Conservation (phyloP, 352 stramenopile genomes). For the Pythium insidiosum region DNA sequence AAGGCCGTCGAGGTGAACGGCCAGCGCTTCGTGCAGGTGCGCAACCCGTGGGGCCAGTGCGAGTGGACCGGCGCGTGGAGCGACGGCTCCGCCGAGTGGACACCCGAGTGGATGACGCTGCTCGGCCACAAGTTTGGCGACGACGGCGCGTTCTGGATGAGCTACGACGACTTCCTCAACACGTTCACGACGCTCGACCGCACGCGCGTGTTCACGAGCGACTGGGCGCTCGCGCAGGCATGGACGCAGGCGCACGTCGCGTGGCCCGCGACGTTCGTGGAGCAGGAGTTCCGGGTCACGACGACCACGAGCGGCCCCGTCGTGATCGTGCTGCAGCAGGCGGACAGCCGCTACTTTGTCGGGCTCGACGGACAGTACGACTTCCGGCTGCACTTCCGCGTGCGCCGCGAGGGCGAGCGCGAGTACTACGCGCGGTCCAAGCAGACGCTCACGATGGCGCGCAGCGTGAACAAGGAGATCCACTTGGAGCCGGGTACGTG, state of each 20-base stretch:
- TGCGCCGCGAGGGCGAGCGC: conserved; percentile 16
- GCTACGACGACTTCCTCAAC: conserved; percentile 29
- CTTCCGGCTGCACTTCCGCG: conserved; percentile 25
- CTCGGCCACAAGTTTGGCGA: conserved; percentile 35
- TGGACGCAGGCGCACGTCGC: conserved; percentile 21
- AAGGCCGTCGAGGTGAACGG: conserved; percentile 28
- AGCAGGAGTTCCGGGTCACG: conserved; percentile 23
- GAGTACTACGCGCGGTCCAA: conserved; percentile 20
- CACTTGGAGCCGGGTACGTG: conserved; percentile 18
- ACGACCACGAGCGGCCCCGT: conserved; percentile 15
- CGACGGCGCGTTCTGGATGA: conserved; percentile 63
- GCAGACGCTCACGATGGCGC: conserved; percentile 16
- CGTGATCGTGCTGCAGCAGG: conserved; percentile 28
- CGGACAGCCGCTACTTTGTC: conserved; percentile 26
- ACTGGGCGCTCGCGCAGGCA: conserved; percentile 26
- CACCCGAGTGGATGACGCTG: conserved; percentile 25
- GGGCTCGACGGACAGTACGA: conserved; percentile 28
- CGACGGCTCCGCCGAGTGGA: conserved; percentile 39
- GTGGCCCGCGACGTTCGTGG: conserved; percentile 20
- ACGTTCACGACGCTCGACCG: conserved; percentile 26
- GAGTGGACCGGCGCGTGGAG: conserved; percentile 48
- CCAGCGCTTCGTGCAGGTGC: conserved; percentile 22
- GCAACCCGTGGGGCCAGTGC: conserved; percentile 46
- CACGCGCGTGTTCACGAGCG: conserved; percentile 25
- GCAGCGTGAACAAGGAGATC: conserved; percentile 30